Evolutionary conservation across 345 rosid species (phyloP).

Genomic region (Hibiscus mutabilis): DNA sequence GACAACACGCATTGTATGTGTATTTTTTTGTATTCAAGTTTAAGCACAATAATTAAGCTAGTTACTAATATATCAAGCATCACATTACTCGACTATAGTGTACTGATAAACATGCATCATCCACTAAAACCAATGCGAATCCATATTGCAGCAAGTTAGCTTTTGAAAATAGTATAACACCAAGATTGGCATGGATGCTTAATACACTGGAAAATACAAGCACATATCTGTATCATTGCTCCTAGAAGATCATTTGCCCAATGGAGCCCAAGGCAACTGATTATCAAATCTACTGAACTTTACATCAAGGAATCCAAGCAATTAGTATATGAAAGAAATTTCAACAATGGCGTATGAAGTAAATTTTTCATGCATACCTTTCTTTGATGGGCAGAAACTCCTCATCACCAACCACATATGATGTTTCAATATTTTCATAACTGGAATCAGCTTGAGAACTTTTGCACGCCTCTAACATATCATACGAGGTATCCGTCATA

Average conservation of each 20-base stretch:
- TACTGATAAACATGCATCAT: neutral
- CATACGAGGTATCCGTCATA: constrained; percentile 89
- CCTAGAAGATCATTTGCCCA: constrained; percentile 99
- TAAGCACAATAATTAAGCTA: neutral
- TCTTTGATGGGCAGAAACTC: constrained; percentile 85
- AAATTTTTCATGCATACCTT: constrained; percentile 37
- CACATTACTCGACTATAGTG: neutral
- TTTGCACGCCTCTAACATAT: constrained; percentile 71
- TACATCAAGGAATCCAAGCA: constrained; percentile 20
- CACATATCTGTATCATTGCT: constrained; percentile 82
- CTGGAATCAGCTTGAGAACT: constrained; percentile 28
- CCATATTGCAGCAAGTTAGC: neutral
- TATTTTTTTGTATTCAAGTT: neutral
- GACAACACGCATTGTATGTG: neutral
- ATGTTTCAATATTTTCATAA: constrained; percentile 43
- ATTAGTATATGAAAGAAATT: constrained; percentile 9
- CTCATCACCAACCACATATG: constrained; percentile 81
- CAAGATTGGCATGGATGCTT: constrained; percentile 1
- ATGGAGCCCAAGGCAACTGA: constrained; percentile 91
- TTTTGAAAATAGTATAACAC: neutral
- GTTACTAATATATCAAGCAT: neutral
- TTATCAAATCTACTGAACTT: constrained; percentile 88
- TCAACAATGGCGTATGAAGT: neutral
- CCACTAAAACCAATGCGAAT: neutral
- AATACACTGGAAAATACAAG: neutral